Evolutionary conservation across 164 flowering plant species (phyloP), one percentile per base, ranked within the genome.

Genomic region (Santalum album): DNA sequence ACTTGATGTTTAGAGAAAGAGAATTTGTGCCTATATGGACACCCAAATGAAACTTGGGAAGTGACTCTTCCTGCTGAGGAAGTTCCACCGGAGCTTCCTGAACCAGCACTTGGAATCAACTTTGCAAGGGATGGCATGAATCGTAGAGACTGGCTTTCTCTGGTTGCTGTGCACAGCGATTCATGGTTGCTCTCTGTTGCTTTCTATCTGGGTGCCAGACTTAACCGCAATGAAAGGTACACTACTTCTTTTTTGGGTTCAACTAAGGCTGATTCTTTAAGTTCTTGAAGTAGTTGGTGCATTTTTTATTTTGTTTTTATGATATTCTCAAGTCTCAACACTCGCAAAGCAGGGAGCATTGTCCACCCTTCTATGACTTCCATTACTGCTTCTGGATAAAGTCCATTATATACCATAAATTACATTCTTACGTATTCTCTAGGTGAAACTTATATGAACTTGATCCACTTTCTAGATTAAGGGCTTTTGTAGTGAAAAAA

Each of bases 91-190:
- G 92, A 90, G 75, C 91, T 90, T 68, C 97, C 97, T 12, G 97
- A 90, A 72, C 97, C 97, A 1, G 97, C 97, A 0, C 75, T 90
- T 55, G 97, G 97, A 7, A 90, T 90, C 60, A 90, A 86, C 57
- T 90, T 90, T 53, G 92, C 95, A 1, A 75, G 97, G 67, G 97
- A 90, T 74, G 97, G 97, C n/a, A 90, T 90, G 97, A 72, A 77
- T 59, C 72, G 92, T 12, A 84, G 71, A 51, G 97, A 90, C 48
- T 90, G 97, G 97, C 79, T 86, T 19, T 90, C 95, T 0, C 61
- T 89, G 43, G 87, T 89, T 54, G 91, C 97, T 27, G 89, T 89
- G 55, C 97, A 90, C 60, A 86, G 90, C 65, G 97, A 90, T 71
- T 84, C 86, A 11, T 90, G 97, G 97, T 72, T 90, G 80, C 84